Conservation (phyloP, 192 early-diverging fungal genomes). For the Backusella macrospora region DNA sequence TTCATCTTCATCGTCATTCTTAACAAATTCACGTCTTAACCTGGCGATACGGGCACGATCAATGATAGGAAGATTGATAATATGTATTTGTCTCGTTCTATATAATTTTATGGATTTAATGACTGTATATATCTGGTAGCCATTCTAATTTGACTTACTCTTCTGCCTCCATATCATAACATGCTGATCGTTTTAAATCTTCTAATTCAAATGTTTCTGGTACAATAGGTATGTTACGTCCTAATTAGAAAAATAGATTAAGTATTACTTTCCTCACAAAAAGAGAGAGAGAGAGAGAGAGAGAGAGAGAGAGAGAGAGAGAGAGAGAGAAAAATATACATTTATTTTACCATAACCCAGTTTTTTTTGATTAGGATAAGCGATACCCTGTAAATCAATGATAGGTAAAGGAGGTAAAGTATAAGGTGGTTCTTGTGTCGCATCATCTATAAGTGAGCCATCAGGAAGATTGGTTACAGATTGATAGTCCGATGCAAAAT, state of each 20-base stretch:
- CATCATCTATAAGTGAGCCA: constrained; percentile 70
- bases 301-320: no score
- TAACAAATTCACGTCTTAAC: constrained; percentile 37
- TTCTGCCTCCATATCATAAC: constrained; percentile 47
- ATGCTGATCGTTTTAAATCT: constrained; percentile 44
- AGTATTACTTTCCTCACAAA: background rate
- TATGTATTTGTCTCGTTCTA: constrained; percentile 6
- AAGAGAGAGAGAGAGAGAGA: no score
- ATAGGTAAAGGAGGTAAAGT: constrained; percentile 60
- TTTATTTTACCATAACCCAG: constrained; percentile 46
- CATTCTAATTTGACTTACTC: constrained; percentile 37
- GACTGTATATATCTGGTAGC: background rate
- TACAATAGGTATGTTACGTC: constrained; percentile 58
- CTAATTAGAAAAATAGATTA: constrained; percentile 26
- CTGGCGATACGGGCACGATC: constrained; percentile 33
- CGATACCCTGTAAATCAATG: constrained; percentile 67
- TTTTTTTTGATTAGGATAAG: constrained; percentile 63
- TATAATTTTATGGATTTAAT: background rate
- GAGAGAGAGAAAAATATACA: no score
- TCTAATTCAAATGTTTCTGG: constrained; percentile 52
- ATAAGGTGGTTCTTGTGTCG: constrained; percentile 68
- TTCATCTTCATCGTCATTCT: constrained; percentile 42
- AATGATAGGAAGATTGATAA: constrained; percentile 24
- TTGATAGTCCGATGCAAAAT: constrained; percentile 77
- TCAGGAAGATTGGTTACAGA: constrained; percentile 67